These are phyloP conservation scores for Rhododendron mucronatum DNA, from an alignment of 148 eudicot species.

Conservation along the genomic window DNA sequence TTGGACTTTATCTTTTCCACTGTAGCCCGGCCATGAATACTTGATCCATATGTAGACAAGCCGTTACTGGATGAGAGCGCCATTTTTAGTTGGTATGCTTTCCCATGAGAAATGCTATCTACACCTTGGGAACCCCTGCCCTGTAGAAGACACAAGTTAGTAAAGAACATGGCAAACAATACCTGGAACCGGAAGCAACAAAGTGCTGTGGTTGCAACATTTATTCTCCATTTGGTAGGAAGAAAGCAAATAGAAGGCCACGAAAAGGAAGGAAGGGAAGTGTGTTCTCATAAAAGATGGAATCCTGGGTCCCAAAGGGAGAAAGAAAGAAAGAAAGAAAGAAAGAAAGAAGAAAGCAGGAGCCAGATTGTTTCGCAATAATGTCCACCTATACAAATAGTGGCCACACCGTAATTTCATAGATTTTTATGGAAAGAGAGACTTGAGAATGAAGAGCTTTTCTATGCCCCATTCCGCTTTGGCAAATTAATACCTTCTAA, in stretches of 20 bases:
- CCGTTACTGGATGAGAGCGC: conserved; percentile 42
- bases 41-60: conserved; percentile 43
- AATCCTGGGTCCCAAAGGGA: neutral
- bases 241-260: neutral
- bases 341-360: neutral
- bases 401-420: neutral
- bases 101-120: conserved; percentile 39
- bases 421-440: neutral
- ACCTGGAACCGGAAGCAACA: neutral
- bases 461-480: neutral
- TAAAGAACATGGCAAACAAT: neutral
- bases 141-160: conserved; percentile 26
- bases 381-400: neutral
- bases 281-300: neutral
- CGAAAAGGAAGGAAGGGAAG: neutral
- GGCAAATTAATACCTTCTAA: neutral
- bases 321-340: neutral
- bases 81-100: conserved; percentile 40
- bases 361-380: neutral
- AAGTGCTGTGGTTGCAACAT: neutral
- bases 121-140: conserved; percentile 41
- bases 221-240: neutral
- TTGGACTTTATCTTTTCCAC: conserved; percentile 49
- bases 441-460: neutral
- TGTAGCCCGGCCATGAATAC: conserved; percentile 28